Base-by-base conservation (phyloP, 2,329 filamentous ascomycete species). In the Clarireedia hainanense region DNA sequence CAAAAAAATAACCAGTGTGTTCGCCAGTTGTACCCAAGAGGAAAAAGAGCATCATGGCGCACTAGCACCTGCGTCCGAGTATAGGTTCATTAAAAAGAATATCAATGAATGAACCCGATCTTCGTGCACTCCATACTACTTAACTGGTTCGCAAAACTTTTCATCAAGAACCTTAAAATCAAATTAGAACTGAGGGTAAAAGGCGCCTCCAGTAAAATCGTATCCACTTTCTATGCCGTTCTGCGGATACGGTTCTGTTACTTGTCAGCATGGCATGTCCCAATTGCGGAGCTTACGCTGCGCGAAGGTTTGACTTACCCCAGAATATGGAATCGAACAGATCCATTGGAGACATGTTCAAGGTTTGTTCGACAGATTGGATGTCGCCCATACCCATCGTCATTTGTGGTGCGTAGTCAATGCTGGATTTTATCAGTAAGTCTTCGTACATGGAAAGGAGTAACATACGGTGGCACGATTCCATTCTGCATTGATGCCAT, bases 281-380 rank as follows among this genome's bases (percentile, higher is more conserved):
- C 43, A 6, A 26, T 27, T 2, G 5, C 15, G 12, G 0, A 15
- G 20, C 20, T 27, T 23, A 12, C 42, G 46, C 4, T 17, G n/a
- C 14, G 7, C n/a, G 17, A 23, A 9, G 17, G 14, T 15, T 14
- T 30, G 10, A 73, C 79, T 68, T 70, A 84, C 81, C 82, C 76
- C 81, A 84, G 72, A 84, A 85, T 47, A 86, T 86, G 4, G 81
- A 84, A 63, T 85, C 81, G 65, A 84, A 86, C 0, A 86, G 70
- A 58, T 86, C 83, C 80, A 86, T 82, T 0, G 83, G 83, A 39
- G 82, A 83, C 75, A 85, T 81, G 61, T 81, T 79, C 36, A 80
- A 73, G 3, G 77, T 73, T 15, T 80, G 79, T 58, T 84, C 82
- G 10, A 80, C 70, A 37, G 73, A 68, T 49, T 71, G 68, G 50